Percentiles rank a stretch among this genome's conserved stretches.
These are phyloP conservation scores for Cylindrotheca fusiformis DNA, from an alignment of 108 stramenopile genomes.

Conservation along the genomic window DNA sequence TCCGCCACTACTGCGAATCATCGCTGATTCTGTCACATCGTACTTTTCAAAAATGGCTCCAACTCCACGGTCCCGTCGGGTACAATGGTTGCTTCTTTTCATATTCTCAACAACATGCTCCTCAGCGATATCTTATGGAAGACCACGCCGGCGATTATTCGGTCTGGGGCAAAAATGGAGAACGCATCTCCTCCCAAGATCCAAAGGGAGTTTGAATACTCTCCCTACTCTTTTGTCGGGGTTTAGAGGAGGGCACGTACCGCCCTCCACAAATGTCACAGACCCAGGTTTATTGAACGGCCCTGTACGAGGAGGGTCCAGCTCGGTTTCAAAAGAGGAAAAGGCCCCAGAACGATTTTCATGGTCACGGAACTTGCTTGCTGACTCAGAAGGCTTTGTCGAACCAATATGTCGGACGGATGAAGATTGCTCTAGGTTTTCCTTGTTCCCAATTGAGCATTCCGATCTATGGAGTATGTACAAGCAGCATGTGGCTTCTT, in stretches of 20 bases:
- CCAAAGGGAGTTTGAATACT: neutral
- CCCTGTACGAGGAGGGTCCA: neutral
- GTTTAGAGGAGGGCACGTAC: slow-evolving; percentile 1
- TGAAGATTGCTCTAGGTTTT: slow-evolving; percentile 79
- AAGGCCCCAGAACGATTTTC: slow-evolving; percentile 3
- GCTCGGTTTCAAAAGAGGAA: neutral
- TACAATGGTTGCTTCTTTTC: slow-evolving; percentile 2
- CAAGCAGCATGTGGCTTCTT: slow-evolving; percentile 96
- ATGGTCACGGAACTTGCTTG: slow-evolving; percentile 31
- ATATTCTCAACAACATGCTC: neutral
- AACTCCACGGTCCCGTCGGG: neutral
- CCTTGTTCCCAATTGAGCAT: slow-evolving; percentile 89
- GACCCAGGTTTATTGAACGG: neutral
- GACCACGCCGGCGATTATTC: slow-evolving; percentile 1
- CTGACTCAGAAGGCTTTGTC: slow-evolving; percentile 43
- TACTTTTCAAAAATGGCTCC: too few relatives aligned
- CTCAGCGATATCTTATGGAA: slow-evolving; percentile 1
- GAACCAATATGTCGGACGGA: slow-evolving; percentile 77
- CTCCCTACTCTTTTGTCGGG: neutral
- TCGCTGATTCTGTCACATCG: too few relatives aligned
- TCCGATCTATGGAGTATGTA: slow-evolving; percentile 95
- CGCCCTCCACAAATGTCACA: neutral
- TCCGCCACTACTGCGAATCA: too few relatives aligned
- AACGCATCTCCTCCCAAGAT: neutral
- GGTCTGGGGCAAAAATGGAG: neutral